Conservation (phyloP, 2,329 filamentous ascomycete genomes). For the Chaetomium sp. region DNA sequence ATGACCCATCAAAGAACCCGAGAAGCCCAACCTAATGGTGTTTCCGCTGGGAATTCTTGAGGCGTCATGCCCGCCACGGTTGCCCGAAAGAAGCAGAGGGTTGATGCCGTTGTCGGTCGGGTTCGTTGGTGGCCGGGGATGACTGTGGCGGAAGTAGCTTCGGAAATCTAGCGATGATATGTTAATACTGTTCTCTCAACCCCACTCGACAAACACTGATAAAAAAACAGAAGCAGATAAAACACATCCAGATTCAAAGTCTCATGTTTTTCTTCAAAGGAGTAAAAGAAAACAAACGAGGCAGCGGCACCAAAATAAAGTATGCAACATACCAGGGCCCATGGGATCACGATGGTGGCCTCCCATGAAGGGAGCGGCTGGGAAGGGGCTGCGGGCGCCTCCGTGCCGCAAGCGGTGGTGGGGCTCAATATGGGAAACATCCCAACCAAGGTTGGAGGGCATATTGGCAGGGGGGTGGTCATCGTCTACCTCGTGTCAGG, state of each 20-base stretch:
- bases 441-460: constrained; percentile 49
- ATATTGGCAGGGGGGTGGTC: constrained; percentile 39
- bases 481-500: constrained; percentile 27
- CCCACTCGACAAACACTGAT: too few species aligned
- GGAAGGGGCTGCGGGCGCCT: constrained; percentile 53
- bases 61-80: constrained; percentile 38
- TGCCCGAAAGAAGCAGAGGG: constrained; percentile 68
- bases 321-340: constrained; percentile 36
- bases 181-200: too few species aligned
- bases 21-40: constrained; percentile 48
- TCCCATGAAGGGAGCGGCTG: constrained; percentile 44
- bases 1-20: constrained; percentile 39
- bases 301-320: too few species aligned
- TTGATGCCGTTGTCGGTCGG: constrained; percentile 76
- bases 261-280: too few species aligned
- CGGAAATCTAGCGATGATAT: constrained; percentile 36
- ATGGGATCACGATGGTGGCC: constrained; percentile 50
- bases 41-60: constrained; percentile 43
- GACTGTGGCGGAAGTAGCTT: constrained; percentile 47
- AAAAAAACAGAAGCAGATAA: too few species aligned
- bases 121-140: constrained; percentile 46
- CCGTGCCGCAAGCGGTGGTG: constrained; percentile 49
- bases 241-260: too few species aligned
- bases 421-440: constrained; percentile 45
- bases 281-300: too few species aligned